Evolutionary conservation across 2,329 filamentous ascomycete species (phyloP), one percentile per base, ranked within the genome.

Genomic region (Colletotrichum magnum): DNA sequence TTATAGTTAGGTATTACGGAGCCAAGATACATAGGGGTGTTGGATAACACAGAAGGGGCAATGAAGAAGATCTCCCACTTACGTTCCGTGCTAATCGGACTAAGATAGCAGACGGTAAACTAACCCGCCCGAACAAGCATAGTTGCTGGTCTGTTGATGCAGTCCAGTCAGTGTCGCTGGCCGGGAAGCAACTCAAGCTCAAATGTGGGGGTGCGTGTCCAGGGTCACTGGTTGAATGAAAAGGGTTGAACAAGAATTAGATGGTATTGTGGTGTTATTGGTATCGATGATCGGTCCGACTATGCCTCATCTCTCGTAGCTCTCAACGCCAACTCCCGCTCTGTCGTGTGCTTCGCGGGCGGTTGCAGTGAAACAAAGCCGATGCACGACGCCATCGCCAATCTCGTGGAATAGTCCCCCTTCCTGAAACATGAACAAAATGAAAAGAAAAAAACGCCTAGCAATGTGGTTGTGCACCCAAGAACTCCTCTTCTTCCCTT

Each of bases 211-310:
- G 3, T 24, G 21, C 2, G 21, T 7, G 28, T 32, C 10, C 5
- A 43, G 15, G 2, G 15, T 43, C 15, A 12, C 10, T 43, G 10
- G 39, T 4, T 43, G 39, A 43, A 43, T 6, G 15, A 43, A 18
- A 18, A 18, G 18, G 6, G 28, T 6, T 32, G 28, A 32, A 32
- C 28, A 32, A 32, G 28, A n/a, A 51, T 60, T 39, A 41, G 15
- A 26, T 26, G 32, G 9, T 60, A 51, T 51, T 60, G 32, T 41
- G n/a, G 32, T 51, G 2, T 41, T 32, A 18, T 28, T 51, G 32
- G 15, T 60, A 60, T 60, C 21, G 18, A 60, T 60, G 58, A 47
- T 60, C 15, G 13, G 28, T 51, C 28, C 45, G 45, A 18, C 45
- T 26, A 51, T 21, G 9, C 45, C 32, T 18, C 45, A 16, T 12